These are phyloP conservation scores for Litchi chinensis DNA, from an alignment of 345 rosid species.

Conservation along the genomic window DNA sequence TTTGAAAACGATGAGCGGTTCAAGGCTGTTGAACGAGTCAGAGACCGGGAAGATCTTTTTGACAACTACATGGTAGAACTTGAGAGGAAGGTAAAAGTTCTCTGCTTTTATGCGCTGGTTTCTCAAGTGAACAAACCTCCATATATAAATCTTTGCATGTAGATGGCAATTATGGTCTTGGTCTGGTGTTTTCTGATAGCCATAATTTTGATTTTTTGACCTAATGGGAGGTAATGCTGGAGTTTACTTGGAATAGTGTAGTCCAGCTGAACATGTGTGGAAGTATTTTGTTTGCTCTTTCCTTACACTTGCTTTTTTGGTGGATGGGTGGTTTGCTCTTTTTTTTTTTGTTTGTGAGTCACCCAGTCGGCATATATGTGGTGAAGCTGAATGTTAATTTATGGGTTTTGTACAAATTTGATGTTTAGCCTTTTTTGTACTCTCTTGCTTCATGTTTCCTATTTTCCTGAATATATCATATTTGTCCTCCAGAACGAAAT, in stretches of 20 bases:
- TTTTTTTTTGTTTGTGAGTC: background rate
- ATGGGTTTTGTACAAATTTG: background rate
- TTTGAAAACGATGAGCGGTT: slow-evolving; percentile 95
- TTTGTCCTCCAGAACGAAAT: background rate
- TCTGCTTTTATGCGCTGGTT: background rate
- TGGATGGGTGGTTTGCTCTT: background rate
- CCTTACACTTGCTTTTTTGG: background rate
- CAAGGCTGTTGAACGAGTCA: slow-evolving; percentile 83
- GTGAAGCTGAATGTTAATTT: slow-evolving; percentile 2
- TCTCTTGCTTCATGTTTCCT: background rate
- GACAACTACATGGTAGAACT: slow-evolving; percentile 85
- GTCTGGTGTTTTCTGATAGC: background rate
- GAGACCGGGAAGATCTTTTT: slow-evolving; percentile 95
- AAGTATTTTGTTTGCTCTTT: background rate
- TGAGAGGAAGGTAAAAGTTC: slow-evolving; percentile 77
- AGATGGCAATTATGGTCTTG: background rate
- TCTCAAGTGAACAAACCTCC: too few relatives aligned
- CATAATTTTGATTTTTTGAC: background rate
- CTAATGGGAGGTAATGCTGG: background rate
- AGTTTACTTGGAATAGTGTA: background rate
- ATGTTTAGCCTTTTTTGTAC: background rate
- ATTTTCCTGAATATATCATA: background rate
- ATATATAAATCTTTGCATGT: background rate
- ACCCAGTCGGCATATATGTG: background rate
- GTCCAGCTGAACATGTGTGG: background rate